phyloP scores from a whole-genome alignment of 2,329 filamentous ascomycete genomes.

The Kalaharituber pfeilii region DNA sequence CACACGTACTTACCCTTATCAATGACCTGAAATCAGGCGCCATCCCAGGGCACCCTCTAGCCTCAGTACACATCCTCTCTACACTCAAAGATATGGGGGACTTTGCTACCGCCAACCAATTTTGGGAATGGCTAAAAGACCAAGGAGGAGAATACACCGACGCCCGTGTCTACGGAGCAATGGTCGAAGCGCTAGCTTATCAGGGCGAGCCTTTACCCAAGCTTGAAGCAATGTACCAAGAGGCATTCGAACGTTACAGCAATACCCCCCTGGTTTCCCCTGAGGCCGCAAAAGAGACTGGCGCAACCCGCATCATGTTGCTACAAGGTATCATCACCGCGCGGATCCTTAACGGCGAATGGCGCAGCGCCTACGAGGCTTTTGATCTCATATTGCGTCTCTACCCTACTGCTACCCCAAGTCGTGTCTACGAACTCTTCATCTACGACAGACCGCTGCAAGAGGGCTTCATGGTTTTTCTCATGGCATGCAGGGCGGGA shows the following conservation, averaged over 20 bases:
- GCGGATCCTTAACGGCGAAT: slow-evolving; percentile 31
- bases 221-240: slow-evolving; percentile 31
- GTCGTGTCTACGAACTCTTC: slow-evolving; percentile 32
- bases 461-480: slow-evolving; percentile 33
- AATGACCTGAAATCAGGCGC: slow-evolving; percentile 27
- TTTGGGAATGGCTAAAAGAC: slow-evolving; percentile 34
- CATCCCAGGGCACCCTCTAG: slow-evolving; percentile 27
- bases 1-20: slow-evolving; percentile 26
- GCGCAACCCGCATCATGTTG: slow-evolving; percentile 30
- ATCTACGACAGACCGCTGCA: slow-evolving; percentile 30
- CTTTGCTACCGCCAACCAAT: slow-evolving; percentile 27
- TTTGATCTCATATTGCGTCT: slow-evolving; percentile 34
- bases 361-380: slow-evolving; percentile 33
- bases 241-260: slow-evolving; percentile 33
- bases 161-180: slow-evolving; percentile 32
- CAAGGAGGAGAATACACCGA: slow-evolving; percentile 30
- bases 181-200: slow-evolving; percentile 33
- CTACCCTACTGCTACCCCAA: slow-evolving; percentile 29
- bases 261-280: slow-evolving; percentile 32
- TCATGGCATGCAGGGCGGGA: slow-evolving; percentile 34
- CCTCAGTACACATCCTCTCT: slow-evolving; percentile 31
- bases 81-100: slow-evolving; percentile 32
- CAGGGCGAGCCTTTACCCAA: slow-evolving; percentile 28
- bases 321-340: slow-evolving; percentile 35
- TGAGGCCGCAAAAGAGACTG: slow-evolving; percentile 31